phyloP scores from a whole-genome alignment of 2,329 filamentous ascomycete genomes.

The Thielaviopsis euricoi region DNA sequence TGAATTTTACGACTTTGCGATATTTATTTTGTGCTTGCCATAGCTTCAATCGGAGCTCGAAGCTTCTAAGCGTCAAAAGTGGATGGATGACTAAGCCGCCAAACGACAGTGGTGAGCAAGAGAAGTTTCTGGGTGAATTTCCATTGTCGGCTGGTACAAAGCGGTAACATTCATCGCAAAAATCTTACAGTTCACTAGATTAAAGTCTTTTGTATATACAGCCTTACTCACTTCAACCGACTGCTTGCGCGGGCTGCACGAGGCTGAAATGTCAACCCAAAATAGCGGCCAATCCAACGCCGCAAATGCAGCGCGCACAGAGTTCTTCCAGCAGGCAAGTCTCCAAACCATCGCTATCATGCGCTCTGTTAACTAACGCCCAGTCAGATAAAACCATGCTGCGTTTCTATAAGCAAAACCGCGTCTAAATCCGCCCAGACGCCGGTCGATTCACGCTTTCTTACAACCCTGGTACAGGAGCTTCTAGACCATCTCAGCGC shows the following conservation, averaged over 20 bases:
- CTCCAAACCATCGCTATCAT: slow-evolving; percentile 1
- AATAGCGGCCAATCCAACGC: background rate
- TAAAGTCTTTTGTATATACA: background rate
- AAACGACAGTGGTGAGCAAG: background rate
- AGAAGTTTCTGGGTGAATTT: background rate
- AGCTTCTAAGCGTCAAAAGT: background rate
- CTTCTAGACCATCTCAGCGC: slow-evolving; percentile 30
- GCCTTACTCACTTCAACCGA: background rate
- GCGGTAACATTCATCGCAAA: background rate
- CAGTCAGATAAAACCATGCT: slow-evolving; percentile 43
- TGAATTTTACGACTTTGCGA: background rate
- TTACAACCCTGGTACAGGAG: slow-evolving; percentile 29
- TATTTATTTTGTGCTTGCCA: background rate
- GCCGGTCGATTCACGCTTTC: slow-evolving; percentile 24
- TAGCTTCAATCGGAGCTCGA: background rate
- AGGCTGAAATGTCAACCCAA: background rate
- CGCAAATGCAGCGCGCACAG: slow-evolving; percentile 16
- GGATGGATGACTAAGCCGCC: background rate
- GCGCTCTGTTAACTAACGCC: background rate
- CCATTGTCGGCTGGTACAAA: background rate
- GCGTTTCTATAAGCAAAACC: slow-evolving; percentile 42
- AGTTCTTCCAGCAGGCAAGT: slow-evolving; percentile 23
- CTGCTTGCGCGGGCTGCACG: background rate
- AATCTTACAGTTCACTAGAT: background rate
- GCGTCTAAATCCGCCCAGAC: slow-evolving; percentile 32